Conservation (phyloP, 177 flowering plant species). For the Vitis hybrid region DNA sequence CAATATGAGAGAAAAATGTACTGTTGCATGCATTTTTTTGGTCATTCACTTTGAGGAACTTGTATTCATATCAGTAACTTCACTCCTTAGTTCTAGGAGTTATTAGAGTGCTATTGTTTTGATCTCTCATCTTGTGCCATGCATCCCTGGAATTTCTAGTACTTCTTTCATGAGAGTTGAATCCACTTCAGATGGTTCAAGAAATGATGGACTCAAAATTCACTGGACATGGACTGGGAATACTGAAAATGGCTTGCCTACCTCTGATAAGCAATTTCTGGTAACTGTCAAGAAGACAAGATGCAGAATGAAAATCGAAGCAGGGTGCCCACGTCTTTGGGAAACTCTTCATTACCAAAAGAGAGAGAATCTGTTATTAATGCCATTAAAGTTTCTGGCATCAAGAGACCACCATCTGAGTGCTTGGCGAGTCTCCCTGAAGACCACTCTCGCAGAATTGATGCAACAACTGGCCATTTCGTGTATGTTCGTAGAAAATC, state of each 20-base stretch:
- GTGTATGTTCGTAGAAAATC: conserved; percentile 77
- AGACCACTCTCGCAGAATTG: conserved; percentile 30
- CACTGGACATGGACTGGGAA: conserved; percentile 34
- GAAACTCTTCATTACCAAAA: conserved; percentile 30
- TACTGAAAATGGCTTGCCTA: conserved; percentile 31
- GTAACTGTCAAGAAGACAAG: conserved; percentile 43
- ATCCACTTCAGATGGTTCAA: conserved; percentile 41
- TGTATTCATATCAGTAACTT: neutral
- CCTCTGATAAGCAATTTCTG: conserved; percentile 37
- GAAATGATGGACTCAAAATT: conserved; percentile 54
- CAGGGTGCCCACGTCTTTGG: conserved; percentile 25
- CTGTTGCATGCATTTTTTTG: neutral
- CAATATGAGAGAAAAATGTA: neutral
- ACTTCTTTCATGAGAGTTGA: conserved; percentile 7
- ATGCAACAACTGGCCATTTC: conserved; percentile 50
- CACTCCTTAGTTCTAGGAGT: neutral
- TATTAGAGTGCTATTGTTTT: neutral
- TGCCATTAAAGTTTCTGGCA: conserved; percentile 41
- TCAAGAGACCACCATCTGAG: conserved; percentile 49
- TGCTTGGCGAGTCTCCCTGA: conserved; percentile 26
- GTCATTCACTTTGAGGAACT: neutral
- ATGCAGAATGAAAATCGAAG: conserved; percentile 47
- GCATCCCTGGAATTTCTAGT: neutral
- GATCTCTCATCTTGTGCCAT: neutral
- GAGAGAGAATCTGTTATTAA: conserved; percentile 32